Evolutionary conservation across 148 eudicot species (phyloP), one percentile per base, ranked within the genome.

Genomic region (Hydrangea macrophylla): DNA sequence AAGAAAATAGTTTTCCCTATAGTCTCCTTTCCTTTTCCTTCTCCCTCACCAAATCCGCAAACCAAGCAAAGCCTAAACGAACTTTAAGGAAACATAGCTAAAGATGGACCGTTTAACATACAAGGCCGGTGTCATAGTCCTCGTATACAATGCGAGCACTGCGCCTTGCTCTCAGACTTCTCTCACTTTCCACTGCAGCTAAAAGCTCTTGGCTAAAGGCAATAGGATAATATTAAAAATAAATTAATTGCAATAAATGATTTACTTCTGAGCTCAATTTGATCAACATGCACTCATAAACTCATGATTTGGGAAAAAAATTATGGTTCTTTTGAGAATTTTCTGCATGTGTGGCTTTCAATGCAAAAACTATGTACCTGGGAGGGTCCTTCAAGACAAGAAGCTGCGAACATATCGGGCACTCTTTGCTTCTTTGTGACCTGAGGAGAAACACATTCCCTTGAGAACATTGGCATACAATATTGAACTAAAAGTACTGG

Each of bases 321-420:
- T 20, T 15, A 48, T 18, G 53, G 53, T 48, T 48, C 15, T 2
- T 48, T 18, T n/a, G 53, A 48, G 53, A 3, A 48, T 48, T 48
- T 1, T 5, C 23, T 0, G 40, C 18, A 22, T 23, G 9, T 6
- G 3, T 22, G 6, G 24, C 26, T 32, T 28, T 55, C 20, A n/a
- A 1, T 3, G 22, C 9, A 22, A 31, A 27, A 53, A 32, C n/a
- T 24, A 63, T 59, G 12, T 76, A 90, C 96, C 96, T 83, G 53
- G 76, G 76, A 39, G 92, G 81, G 67, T 90, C 96, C 75, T 82
- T 85, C 65, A 90, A 81, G 48, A 73, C 70, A 74, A 90, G 83
- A 70, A 75, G 53, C 73, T 84, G 92, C 86, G 88, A 90, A 76
- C 96, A 90, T 65, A 85, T 90, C 39, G 96, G 96, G 70, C 96